Evolutionary conservation across 352 stramenopile species (phyloP).

Genomic region (Globisporangium recalcitrans): DNA sequence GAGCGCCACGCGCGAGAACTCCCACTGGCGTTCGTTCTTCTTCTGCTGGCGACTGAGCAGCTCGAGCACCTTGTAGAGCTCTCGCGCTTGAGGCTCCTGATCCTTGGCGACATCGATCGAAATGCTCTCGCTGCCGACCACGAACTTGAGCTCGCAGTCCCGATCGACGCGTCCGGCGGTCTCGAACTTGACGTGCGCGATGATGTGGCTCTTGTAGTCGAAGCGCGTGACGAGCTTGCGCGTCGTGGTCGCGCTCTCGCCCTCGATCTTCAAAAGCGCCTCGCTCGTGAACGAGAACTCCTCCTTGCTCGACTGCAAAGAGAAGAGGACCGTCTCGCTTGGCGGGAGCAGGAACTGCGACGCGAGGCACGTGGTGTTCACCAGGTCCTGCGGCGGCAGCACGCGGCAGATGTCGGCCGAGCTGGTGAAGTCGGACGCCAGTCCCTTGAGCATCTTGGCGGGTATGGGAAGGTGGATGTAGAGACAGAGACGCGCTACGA

Average conservation of each 20-base stretch:
- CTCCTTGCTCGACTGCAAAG: slow-evolving; percentile 16
- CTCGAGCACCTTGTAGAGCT: slow-evolving; percentile 57
- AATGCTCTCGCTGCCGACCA: slow-evolving; percentile 28
- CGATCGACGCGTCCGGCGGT: slow-evolving; percentile 16
- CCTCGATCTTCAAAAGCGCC: slow-evolving; percentile 1
- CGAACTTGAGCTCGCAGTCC: slow-evolving; percentile 40
- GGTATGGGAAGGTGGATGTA: too few relatives aligned
- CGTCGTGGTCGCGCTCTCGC: slow-evolving; percentile 14
- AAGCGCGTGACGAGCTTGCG: slow-evolving; percentile 15
- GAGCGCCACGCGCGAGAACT: slow-evolving; percentile 40
- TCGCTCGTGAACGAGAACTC: slow-evolving; percentile 21
- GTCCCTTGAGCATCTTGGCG: slow-evolving; percentile 34
- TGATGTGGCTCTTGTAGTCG: slow-evolving; percentile 13
- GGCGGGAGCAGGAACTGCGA: background rate
- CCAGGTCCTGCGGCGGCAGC: background rate
- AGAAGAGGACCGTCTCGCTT: slow-evolving; percentile 10
- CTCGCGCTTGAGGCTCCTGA: slow-evolving; percentile 23
- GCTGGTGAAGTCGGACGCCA: slow-evolving; percentile 43
- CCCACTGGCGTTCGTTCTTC: slow-evolving; percentile 37
- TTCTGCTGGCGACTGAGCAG: slow-evolving; percentile 39
- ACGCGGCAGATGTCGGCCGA: slow-evolving; percentile 43
- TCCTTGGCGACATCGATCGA: slow-evolving; percentile 50
- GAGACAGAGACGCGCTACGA: too few relatives aligned
- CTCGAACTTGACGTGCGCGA: slow-evolving; percentile 17
- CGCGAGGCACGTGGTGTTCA: background rate